These are phyloP conservation scores for Backusella tuberculispora DNA, from an alignment of 192 early-diverging fungal species.

Conservation along the genomic window DNA sequence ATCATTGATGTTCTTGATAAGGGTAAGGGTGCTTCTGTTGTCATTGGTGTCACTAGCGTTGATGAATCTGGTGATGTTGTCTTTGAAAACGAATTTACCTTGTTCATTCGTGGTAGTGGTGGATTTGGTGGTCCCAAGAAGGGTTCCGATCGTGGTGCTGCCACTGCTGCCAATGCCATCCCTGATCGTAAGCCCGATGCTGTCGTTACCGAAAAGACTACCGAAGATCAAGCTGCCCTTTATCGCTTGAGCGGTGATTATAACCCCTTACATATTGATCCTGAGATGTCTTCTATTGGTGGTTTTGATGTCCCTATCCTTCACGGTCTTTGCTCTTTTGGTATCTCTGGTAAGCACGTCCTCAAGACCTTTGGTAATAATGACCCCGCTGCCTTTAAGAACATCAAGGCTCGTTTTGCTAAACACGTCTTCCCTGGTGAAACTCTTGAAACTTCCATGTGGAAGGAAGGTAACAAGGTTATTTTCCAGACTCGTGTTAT, in stretches of 20 bases:
- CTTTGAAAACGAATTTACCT: constrained; percentile 86
- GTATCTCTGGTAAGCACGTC: constrained; percentile 90
- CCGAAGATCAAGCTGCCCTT: constrained; percentile 90
- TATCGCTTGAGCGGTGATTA: constrained; percentile 94
- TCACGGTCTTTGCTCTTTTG: constrained; percentile 95
- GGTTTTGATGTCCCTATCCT: constrained; percentile 97
- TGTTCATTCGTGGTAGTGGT: constrained; percentile 93
- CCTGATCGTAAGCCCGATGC: constrained; percentile 88
- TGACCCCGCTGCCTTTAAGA: constrained; percentile 72
- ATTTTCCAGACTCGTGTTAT: constrained; percentile 94
- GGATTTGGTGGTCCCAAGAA: constrained; percentile 85
- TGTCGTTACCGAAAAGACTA: constrained; percentile 83
- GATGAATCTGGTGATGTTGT: constrained; percentile 79
- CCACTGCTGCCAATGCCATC: constrained; percentile 77
- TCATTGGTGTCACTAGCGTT: constrained; percentile 80
- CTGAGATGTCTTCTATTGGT: constrained; percentile 88
- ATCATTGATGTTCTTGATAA: constrained; percentile 97
- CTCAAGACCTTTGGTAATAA: constrained; percentile 74
- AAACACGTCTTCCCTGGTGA: constrained; percentile 95
- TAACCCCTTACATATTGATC: constrained; percentile 99
- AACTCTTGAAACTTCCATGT: constrained; percentile 97
- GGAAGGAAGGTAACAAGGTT: constrained; percentile 88
- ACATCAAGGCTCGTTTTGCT: constrained; percentile 90
- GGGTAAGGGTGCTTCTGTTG: constrained; percentile 88
- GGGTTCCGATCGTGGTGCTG: constrained; percentile 71